Evolutionary conservation across 2,329 filamentous ascomycete species (phyloP).

Genomic region (Colletotrichum abscissum): DNA sequence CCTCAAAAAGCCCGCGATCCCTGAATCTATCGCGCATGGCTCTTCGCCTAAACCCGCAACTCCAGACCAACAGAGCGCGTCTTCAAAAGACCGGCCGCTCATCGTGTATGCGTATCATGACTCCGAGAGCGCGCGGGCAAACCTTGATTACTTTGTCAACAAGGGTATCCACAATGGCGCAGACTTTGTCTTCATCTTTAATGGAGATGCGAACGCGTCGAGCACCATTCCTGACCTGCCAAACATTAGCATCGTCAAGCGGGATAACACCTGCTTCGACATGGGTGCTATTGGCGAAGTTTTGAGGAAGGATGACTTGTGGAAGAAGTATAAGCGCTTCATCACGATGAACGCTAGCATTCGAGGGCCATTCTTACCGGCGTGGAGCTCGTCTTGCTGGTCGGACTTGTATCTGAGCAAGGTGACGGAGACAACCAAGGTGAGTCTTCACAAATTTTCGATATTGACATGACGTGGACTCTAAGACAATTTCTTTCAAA

Average conservation of each 20-base stretch:
- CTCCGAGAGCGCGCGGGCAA: conserved; percentile 43
- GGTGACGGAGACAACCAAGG: conserved; percentile 45
- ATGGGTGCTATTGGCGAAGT: conserved; percentile 49
- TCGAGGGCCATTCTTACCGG: conserved; percentile 50
- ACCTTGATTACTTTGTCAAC: conserved; percentile 48
- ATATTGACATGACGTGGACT: not conserved
- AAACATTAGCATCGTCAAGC: conserved; percentile 46
- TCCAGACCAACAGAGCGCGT: not conserved
- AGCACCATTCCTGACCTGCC: conserved; percentile 40
- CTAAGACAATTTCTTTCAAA: not conserved
- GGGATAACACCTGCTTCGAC: conserved; percentile 48
- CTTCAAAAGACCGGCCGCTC: not conserved
- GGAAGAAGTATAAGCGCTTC: conserved; percentile 48
- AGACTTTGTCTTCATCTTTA: conserved; percentile 53
- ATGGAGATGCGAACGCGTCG: conserved; percentile 44
- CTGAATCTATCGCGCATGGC: not conserved
- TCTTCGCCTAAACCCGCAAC: not conserved
- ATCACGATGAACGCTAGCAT: conserved; percentile 49
- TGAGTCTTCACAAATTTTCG: conserved; percentile 7
- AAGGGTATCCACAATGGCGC: conserved; percentile 49
- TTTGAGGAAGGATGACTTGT: conserved; percentile 43
- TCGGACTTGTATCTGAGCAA: conserved; percentile 45
- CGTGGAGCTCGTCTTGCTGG: conserved; percentile 49
- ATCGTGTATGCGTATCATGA: conserved; percentile 37
- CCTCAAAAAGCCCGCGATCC: not conserved